These are phyloP conservation scores for Xylariaceae sp. DNA, from an alignment of 2,329 filamentous ascomycete species.

Conservation along the genomic window DNA sequence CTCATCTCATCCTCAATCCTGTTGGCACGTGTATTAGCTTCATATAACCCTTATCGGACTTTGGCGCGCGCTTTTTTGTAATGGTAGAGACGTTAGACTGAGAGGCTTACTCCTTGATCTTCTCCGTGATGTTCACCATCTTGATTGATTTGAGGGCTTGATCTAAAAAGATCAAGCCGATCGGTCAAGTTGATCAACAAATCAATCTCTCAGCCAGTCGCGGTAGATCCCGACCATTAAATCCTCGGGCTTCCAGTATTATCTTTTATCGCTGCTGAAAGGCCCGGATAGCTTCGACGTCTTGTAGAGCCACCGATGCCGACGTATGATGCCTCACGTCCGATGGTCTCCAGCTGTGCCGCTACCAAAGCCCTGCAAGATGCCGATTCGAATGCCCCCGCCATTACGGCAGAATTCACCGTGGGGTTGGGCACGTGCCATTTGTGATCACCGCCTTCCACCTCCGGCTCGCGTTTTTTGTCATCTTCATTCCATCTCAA, in stretches of 20 bases:
- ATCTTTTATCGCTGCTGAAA: not conserved
- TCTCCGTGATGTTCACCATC: conserved; percentile 99
- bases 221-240: not conserved
- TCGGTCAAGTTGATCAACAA: not conserved
- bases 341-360: not conserved
- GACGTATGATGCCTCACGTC: conserved; percentile 6
- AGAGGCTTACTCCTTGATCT: conserved; percentile 88
- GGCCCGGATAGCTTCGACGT: not conserved
- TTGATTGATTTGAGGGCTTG: conserved; percentile 30
- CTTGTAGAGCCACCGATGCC: not conserved
- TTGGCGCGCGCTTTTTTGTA: not conserved
- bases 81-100: no score
- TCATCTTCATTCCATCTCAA: no score
- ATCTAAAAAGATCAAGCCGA: conserved; percentile 1
- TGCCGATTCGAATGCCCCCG: not conserved
- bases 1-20: conserved; percentile 99
- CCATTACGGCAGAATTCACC: conserved; percentile 16
- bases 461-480: not conserved
- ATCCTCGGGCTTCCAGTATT: not conserved
- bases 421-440: conserved; percentile 13
- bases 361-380: no score
- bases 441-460: conserved; percentile 13
- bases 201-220: not conserved
- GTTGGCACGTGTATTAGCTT: conserved; percentile 10
- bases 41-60: no score